A percentile compares a stretch with the other conserved stretches of the same genome.
phyloP scores from a whole-genome alignment of 164 flowering plant genomes.

The Hamamelis virginiana region DNA sequence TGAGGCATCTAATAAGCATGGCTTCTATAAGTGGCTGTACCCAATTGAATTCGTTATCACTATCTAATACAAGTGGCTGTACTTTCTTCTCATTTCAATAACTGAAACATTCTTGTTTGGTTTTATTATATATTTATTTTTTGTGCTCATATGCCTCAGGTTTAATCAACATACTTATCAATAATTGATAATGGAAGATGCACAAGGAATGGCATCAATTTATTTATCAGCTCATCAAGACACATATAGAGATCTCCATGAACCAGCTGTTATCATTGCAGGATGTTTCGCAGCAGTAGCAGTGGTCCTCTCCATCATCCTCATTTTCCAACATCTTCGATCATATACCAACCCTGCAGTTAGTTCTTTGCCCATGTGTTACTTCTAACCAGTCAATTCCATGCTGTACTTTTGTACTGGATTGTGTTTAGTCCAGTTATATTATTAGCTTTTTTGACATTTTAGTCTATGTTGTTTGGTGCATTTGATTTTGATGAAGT shows the following conservation, averaged over 20 bases:
- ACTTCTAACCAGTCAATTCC: neutral
- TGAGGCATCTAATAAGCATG: no score
- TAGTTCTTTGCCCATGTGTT: constrained; percentile 24
- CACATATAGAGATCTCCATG: constrained; percentile 42
- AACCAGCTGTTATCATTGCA: constrained; percentile 52
- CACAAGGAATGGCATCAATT: constrained; percentile 25
- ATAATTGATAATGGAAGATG: constrained; percentile 14
- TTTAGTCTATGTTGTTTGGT: neutral
- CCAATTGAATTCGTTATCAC: no score
- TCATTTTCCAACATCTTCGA: constrained; percentile 72
- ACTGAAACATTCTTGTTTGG: no score
- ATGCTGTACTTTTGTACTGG: neutral
- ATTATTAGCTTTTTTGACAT: neutral
- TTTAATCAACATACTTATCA: no score
- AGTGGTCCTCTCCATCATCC: constrained; percentile 47
- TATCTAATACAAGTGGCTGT: no score
- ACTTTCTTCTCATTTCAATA: no score
- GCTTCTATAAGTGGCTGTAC: no score
- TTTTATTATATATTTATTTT: no score
- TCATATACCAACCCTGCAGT: constrained; percentile 83
- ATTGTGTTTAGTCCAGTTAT: neutral
- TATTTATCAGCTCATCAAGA: constrained; percentile 13
- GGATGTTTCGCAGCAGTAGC: constrained; percentile 56
- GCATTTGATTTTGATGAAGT: neutral
- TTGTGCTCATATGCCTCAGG: no score